Conservation (phyloP, 139 green algal species). For the Volvox africanus region DNA sequence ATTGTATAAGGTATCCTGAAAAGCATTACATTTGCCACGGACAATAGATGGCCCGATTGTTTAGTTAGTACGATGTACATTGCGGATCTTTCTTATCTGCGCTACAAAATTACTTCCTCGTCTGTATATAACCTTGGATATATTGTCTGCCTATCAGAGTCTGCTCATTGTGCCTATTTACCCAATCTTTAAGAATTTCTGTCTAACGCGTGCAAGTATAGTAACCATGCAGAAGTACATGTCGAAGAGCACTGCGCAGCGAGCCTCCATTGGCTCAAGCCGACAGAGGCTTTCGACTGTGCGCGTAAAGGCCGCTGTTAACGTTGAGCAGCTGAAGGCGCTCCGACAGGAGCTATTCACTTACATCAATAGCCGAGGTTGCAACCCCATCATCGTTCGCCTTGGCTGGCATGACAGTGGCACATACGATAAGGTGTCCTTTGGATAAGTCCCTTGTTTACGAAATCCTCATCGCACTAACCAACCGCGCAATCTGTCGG, state of each 20-base stretch:
- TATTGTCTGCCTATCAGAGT: too few relatives aligned
- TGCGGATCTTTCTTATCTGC: too few relatives aligned
- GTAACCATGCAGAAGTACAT: neutral
- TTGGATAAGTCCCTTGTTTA: neutral
- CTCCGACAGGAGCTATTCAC: slow-evolving; percentile 1
- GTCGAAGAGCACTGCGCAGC: neutral
- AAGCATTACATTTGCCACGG: too few relatives aligned
- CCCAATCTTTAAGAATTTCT: too few relatives aligned
- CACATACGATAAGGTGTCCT: slow-evolving; percentile 78
- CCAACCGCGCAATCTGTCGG: neutral
- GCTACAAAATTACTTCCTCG: too few relatives aligned
- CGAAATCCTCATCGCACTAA: neutral
- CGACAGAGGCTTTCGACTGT: neutral
- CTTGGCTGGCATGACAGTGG: slow-evolving; percentile 86
- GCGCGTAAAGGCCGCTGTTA: neutral
- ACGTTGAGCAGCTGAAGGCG: slow-evolving; percentile 51
- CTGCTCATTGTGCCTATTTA: too few relatives aligned
- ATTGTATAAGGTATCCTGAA: too few relatives aligned
- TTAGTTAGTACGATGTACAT: too few relatives aligned
- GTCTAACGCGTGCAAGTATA: neutral
- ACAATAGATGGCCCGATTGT: too few relatives aligned
- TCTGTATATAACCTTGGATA: too few relatives aligned
- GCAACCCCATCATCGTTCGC: slow-evolving; percentile 75
- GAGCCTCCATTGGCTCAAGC: neutral
- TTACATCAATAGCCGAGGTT: slow-evolving; percentile 3